A percentile compares a stretch with the other conserved stretches of the same genome.
Evolutionary conservation across 768 basidiomycete genomes (phyloP).

Genomic region (Sporobolomyces phaffii): DNA sequence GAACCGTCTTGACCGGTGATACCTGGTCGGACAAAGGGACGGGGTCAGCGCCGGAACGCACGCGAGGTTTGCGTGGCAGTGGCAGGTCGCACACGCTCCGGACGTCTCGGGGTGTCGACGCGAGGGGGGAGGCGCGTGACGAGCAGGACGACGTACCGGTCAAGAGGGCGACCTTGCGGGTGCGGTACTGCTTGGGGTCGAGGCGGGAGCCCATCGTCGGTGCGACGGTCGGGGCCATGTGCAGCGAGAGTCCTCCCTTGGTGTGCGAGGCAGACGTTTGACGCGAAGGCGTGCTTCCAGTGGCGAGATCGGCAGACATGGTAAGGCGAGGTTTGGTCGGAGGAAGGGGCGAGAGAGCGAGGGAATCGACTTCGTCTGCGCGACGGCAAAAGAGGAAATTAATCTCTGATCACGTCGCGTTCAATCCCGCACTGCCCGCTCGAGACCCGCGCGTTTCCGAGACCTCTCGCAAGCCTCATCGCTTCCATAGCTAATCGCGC

Average conservation of each 20-base stretch:
- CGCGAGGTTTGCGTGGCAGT: not conserved
- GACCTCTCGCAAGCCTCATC: too few species aligned
- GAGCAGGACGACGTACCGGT: constrained; percentile 77
- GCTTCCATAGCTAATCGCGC: too few species aligned
- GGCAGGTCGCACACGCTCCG: not conserved
- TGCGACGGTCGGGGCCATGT: constrained; percentile 15
- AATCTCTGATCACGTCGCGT: not conserved
- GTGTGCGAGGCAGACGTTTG: constrained; percentile 1
- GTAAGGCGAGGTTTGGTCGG: not conserved
- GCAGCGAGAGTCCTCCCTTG: constrained; percentile 26
- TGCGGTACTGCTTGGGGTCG: constrained; percentile 63
- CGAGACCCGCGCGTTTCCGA: too few species aligned
- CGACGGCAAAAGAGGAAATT: too few species aligned
- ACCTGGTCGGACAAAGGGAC: constrained; percentile 52
- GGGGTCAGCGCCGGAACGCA: not conserved
- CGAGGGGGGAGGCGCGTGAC: not conserved
- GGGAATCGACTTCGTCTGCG: not conserved
- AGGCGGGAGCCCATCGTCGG: constrained; percentile 9
- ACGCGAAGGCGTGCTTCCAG: constrained; percentile 17
- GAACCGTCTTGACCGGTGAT: constrained; percentile 96
- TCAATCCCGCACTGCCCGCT: not conserved
- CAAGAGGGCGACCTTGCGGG: constrained; percentile 88
- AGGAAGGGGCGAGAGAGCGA: not conserved
- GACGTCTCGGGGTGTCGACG: not conserved
- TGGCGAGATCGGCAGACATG: constrained; percentile 24